Evolutionary conservation across 306 rosid species (phyloP).

Genomic region (Astragalus glycyphyllos): DNA sequence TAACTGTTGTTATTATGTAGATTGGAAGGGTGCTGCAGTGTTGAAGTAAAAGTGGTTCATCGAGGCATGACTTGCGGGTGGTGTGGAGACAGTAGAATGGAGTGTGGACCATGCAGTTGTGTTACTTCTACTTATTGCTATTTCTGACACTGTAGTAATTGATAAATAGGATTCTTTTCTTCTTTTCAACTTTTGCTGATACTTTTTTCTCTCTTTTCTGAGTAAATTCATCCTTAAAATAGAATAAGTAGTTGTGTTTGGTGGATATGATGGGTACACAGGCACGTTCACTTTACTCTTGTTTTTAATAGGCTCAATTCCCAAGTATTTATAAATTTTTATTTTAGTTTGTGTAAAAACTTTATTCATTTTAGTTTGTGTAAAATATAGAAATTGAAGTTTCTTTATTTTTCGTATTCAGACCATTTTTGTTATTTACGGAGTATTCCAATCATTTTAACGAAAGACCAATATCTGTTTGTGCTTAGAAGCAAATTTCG

Average conservation of each 20-base stretch:
- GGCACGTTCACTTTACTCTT: not conserved
- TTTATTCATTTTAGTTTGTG: too few relatives aligned
- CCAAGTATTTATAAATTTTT: too few relatives aligned
- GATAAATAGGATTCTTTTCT: not conserved
- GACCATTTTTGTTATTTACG: too few relatives aligned
- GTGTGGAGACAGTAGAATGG: conserved; percentile 28
- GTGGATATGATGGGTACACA: not conserved
- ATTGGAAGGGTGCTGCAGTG: conserved; percentile 18
- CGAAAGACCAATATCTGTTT: too few relatives aligned
- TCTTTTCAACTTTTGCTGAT: not conserved
- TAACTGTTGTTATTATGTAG: conserved; percentile 39
- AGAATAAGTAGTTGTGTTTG: conserved; percentile 26
- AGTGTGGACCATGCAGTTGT: conserved; percentile 41
- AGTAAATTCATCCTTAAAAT: conserved; percentile 19
- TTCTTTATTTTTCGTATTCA: too few relatives aligned
- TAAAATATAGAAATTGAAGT: too few relatives aligned
- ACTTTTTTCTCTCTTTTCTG: conserved; percentile 1
- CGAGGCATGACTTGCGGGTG: conserved; percentile 67
- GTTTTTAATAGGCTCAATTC: too few relatives aligned
- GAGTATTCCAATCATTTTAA: too few relatives aligned
- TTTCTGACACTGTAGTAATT: conserved; percentile 34
- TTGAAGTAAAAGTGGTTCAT: conserved; percentile 42
- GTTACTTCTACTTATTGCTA: conserved; percentile 40
- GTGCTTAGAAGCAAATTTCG: too few relatives aligned
- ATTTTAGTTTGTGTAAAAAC: too few relatives aligned